Evolutionary conservation across 495 filamentous ascomycete species (phyloP).

Genomic region (Podospora bellae-mahoneyi): DNA sequence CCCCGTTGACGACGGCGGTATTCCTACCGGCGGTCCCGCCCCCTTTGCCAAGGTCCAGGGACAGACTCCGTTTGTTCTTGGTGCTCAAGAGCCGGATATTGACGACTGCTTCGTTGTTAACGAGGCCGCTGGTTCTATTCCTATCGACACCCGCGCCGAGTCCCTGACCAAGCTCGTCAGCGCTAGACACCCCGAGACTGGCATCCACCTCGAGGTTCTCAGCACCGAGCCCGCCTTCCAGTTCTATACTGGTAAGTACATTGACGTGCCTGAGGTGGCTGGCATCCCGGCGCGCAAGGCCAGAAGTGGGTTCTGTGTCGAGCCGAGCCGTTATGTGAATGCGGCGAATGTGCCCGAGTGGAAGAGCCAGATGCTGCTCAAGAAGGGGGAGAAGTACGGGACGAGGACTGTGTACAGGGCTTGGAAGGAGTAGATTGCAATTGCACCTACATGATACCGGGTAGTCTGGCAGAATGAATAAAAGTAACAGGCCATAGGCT

Average conservation of each 20-base stretch:
- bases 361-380: slow-evolving; percentile 70
- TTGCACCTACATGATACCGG: neutral
- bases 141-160: slow-evolving; percentile 69
- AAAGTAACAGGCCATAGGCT: slow-evolving; percentile 4
- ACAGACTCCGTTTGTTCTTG: slow-evolving; percentile 65
- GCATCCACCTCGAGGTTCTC: slow-evolving; percentile 75
- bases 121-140: slow-evolving; percentile 54
- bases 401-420: slow-evolving; percentile 73
- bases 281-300: slow-evolving; percentile 59
- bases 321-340: slow-evolving; percentile 88
- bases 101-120: slow-evolving; percentile 89
- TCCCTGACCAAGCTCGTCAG: slow-evolving; percentile 62
- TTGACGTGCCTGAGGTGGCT: slow-evolving; percentile 69
- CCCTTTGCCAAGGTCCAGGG: slow-evolving; percentile 59
- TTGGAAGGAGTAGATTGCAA: slow-evolving; percentile 58
- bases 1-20: slow-evolving; percentile 64
- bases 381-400: slow-evolving; percentile 77
- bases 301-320: slow-evolving; percentile 80
- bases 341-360: slow-evolving; percentile 76
- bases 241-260: slow-evolving; percentile 86
- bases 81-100: slow-evolving; percentile 63
- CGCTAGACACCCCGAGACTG: slow-evolving; percentile 66
- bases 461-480: neutral
- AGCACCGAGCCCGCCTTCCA: slow-evolving; percentile 96
- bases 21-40: slow-evolving; percentile 58